A percentile compares a stretch with the other conserved stretches of the same genome.
Conservation (phyloP, 2,329 filamentous ascomycete genomes). For the Paecilomyces variotii region DNA sequence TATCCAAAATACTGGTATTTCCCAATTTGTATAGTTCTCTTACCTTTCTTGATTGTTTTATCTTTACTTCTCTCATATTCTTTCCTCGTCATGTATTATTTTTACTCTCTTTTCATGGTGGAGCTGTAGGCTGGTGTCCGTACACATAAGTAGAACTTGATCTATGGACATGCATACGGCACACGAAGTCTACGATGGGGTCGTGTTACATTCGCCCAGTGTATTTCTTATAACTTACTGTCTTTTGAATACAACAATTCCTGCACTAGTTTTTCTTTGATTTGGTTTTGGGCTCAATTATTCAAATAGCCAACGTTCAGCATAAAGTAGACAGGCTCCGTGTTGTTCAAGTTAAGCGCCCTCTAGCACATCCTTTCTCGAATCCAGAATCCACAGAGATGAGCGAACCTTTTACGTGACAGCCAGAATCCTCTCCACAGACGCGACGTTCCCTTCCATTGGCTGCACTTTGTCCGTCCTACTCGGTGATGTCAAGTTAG, state of each 20-base stretch:
- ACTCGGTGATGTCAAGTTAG: neutral
- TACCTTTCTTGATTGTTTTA: neutral
- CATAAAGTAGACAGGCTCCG: neutral
- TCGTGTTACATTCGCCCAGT: neutral
- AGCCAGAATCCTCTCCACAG: conserved; percentile 44
- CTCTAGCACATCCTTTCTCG: neutral
- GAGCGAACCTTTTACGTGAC: neutral
- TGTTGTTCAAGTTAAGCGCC: too few relatives aligned
- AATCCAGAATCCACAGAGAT: neutral
- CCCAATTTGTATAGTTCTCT: neutral
- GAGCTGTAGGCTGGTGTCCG: neutral
- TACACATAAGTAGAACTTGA: neutral
- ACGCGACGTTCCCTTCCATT: conserved; percentile 63
- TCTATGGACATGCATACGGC: neutral
- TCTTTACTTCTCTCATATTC: neutral
- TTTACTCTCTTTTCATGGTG: neutral
- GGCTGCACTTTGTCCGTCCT: conserved; percentile 75
- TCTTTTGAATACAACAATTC: neutral
- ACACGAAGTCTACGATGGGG: neutral
- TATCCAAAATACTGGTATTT: neutral
- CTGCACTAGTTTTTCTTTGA: neutral
- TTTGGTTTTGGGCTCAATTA: neutral
- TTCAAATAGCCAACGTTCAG: neutral
- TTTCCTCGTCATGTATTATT: neutral
- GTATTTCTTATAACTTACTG: neutral